Evolutionary conservation across 2,329 filamentous ascomycete species (phyloP).

Genomic region (Pseudogymnoascus destructans): DNA sequence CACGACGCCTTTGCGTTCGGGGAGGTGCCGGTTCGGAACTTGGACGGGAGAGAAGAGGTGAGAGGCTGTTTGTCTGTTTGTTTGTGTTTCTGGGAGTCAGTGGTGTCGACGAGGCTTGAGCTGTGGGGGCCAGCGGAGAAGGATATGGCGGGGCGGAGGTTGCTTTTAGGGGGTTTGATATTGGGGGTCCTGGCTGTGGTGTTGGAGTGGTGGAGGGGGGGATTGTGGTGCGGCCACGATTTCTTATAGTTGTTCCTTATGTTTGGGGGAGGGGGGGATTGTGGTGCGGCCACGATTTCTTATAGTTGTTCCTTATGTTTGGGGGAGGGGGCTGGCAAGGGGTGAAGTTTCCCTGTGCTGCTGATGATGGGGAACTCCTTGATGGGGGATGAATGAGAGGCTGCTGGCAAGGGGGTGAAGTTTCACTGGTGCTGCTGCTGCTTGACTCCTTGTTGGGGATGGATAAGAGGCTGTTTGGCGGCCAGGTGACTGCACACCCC

Average conservation of each 20-base stretch:
- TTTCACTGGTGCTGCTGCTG: background rate
- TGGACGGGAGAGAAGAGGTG: slow-evolving; percentile 3
- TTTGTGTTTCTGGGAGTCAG: slow-evolving; percentile 16
- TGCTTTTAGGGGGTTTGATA: background rate
- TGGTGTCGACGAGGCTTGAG: slow-evolving; percentile 10
- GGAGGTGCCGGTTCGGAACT: background rate
- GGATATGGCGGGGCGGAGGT: background rate
- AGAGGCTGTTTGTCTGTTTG: slow-evolving; percentile 9
- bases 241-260: background rate
- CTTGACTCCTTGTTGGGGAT: background rate
- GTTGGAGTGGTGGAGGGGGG: background rate
- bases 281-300: background rate
- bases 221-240: background rate
- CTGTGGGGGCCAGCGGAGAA: background rate
- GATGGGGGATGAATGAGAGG: background rate
- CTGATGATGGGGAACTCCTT: background rate
- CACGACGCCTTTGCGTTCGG: background rate
- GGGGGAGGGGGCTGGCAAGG: background rate
- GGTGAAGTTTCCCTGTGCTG: background rate
- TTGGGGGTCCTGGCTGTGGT: background rate
- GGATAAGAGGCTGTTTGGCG: background rate
- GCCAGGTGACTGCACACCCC: background rate
- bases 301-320: background rate
- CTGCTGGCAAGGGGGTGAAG: background rate
- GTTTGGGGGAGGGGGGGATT: background rate